Conservation (phyloP, 352 stramenopile genomes). For the Globisporangium solare region DNA sequence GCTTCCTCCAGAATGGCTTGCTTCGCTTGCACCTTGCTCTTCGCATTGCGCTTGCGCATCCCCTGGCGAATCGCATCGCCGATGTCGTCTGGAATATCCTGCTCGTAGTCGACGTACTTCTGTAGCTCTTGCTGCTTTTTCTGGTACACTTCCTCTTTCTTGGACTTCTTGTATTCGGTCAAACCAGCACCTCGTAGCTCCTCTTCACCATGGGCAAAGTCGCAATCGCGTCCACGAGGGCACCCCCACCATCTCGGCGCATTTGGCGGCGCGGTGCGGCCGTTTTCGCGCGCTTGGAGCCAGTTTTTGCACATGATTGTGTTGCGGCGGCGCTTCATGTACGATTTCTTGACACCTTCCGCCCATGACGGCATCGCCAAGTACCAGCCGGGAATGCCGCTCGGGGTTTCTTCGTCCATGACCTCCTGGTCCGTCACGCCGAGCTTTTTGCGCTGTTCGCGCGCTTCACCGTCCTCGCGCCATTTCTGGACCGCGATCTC, state of each 20-base stretch:
- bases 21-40: conserved; percentile 10
- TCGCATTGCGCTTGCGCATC: conserved; percentile 42
- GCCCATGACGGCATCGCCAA: conserved; percentile 78
- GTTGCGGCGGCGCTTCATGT: conserved; percentile 83
- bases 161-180: conserved; percentile 65
- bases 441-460: conserved; percentile 39
- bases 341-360: conserved; percentile 76
- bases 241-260: conserved; percentile 80
- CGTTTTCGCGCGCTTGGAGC: conserved; percentile 52
- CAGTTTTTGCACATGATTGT: conserved; percentile 74
- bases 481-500: conserved; percentile 84
- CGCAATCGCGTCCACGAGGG: conserved; percentile 70
- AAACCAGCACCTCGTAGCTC: conserved; percentile 63
- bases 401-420: conserved; percentile 78
- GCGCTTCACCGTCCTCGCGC: conserved; percentile 47
- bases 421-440: conserved; percentile 58
- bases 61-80: conserved; percentile 65
- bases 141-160: conserved; percentile 49
- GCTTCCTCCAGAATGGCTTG: conserved; percentile 13
- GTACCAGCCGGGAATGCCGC: conserved; percentile 82
- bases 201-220: conserved; percentile 81
- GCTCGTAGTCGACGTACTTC: conserved; percentile 73
- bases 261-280: conserved; percentile 27
- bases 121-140: conserved; percentile 62
- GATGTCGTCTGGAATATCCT: conserved; percentile 57